These are phyloP conservation scores for Pelargonium fulgidum DNA, from an alignment of 441 rosid species.

Conservation along the genomic window DNA sequence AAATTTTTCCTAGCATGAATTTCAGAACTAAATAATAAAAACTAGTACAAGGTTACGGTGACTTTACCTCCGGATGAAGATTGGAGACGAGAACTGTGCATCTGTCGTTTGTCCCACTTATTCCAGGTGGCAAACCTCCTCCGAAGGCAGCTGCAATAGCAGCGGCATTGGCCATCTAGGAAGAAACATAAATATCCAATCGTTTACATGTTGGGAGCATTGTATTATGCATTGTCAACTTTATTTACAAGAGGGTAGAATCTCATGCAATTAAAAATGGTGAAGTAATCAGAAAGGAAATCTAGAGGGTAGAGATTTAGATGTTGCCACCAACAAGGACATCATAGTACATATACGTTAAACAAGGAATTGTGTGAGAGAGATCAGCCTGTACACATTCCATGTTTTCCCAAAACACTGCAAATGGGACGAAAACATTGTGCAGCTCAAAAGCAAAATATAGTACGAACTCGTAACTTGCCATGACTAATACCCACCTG, in stretches of 20 bases:
- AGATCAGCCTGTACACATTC: conserved; percentile 11
- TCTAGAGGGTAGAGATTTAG: background rate
- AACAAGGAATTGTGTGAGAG: background rate
- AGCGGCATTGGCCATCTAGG: conserved; percentile 80
- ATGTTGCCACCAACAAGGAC: background rate
- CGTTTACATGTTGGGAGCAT: too few relatives aligned
- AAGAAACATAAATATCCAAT: background rate
- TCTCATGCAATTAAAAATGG: conserved; percentile 2
- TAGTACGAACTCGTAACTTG: conserved; percentile 18
- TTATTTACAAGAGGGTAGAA: background rate
- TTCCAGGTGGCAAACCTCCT: conserved; percentile 96
- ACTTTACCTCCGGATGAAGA: conserved; percentile 81
- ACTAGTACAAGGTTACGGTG: background rate
- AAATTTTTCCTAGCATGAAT: conserved; percentile 17
- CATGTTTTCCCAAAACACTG: conserved; percentile 5
- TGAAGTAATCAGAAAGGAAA: conserved; percentile 4
- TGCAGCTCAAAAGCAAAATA: conserved; percentile 25
- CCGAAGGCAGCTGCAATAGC: conserved; percentile 96
- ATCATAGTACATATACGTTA: background rate
- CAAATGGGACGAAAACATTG: conserved; percentile 18
- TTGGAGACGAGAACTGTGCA: conserved; percentile 85
- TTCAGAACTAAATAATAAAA: conserved; percentile 1
- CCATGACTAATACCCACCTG: conserved; percentile 59
- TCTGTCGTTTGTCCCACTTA: conserved; percentile 89
- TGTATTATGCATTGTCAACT: too few relatives aligned